Conservation (phyloP, 495 filamentous ascomycete genomes). For the Penicillium fimorum region DNA sequence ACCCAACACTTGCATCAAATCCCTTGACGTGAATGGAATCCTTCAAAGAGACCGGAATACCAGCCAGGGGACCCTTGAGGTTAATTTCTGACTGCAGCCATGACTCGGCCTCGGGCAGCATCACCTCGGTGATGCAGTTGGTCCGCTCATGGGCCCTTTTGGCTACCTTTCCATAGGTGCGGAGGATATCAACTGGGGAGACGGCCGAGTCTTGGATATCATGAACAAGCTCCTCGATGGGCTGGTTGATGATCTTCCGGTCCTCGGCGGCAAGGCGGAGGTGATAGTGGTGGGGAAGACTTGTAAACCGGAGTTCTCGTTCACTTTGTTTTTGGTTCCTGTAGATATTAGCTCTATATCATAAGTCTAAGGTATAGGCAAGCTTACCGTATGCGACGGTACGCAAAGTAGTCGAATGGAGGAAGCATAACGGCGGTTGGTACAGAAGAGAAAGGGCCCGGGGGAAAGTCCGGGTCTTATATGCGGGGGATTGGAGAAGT, state of each 20-base stretch:
- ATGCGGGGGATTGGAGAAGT: conserved; percentile 22
- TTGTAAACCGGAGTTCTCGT: conserved; percentile 64
- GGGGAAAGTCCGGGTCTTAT: conserved; percentile 26
- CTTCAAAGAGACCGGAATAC: conserved; percentile 86
- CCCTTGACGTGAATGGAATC: conserved; percentile 83
- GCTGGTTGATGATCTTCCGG: conserved; percentile 62
- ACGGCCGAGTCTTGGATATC: conserved; percentile 69
- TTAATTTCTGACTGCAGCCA: conserved; percentile 73
- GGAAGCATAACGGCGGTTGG: conserved; percentile 45
- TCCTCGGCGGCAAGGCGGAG: conserved; percentile 59
- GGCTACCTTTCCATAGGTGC: conserved; percentile 86
- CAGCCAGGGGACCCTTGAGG: conserved; percentile 78
- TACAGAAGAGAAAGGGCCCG: conserved; percentile 1
- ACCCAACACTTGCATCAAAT: conserved; percentile 85
- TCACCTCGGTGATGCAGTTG: conserved; percentile 88
- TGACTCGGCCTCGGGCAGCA: conserved; percentile 75
- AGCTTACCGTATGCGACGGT: conserved; percentile 53
- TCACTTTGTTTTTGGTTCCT: conserved; percentile 80
- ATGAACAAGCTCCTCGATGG: conserved; percentile 74
- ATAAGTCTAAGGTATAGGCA: not conserved
- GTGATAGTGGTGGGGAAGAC: conserved; percentile 65
- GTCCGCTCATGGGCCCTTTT: conserved; percentile 82
- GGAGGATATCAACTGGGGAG: conserved; percentile 71
- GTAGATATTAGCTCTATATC: not conserved
- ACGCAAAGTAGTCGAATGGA: conserved; percentile 59